Evolutionary conservation across 345 rosid species (phyloP).

Genomic region (Garcia nutans): DNA sequence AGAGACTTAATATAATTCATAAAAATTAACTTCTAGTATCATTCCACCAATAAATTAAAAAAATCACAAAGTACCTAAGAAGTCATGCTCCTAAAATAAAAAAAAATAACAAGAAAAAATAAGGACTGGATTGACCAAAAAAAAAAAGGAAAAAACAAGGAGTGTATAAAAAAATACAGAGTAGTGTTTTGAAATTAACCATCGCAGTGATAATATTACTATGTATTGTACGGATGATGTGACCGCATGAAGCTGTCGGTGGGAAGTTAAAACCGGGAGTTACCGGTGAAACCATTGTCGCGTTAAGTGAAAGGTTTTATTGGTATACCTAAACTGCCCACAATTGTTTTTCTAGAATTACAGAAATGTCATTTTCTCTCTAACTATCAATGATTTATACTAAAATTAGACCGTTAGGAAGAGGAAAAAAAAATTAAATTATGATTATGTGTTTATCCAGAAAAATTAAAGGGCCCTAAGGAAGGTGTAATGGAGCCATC

Average conservation of each 20-base stretch:
- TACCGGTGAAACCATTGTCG: slow-evolving; percentile 28
- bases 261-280: slow-evolving; percentile 23
- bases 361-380: slow-evolving; percentile 4
- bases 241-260: slow-evolving; percentile 40
- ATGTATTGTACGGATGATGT: background rate
- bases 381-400: background rate
- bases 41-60: too few relatives aligned
- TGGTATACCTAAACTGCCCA: slow-evolving; percentile 35
- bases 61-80: too few relatives aligned
- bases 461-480: background rate
- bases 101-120: too few relatives aligned
- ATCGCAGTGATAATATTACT: too few relatives aligned
- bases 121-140: too few relatives aligned
- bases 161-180: too few relatives aligned
- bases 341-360: slow-evolving; percentile 3
- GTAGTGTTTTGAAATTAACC: background rate
- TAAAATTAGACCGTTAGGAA: background rate
- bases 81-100: too few relatives aligned
- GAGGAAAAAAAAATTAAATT: background rate
- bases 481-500: slow-evolving; percentile 14
- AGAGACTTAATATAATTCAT: too few relatives aligned
- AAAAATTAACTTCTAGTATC: too few relatives aligned
- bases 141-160: too few relatives aligned
- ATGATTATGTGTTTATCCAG: background rate
- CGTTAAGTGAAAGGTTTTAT: slow-evolving; percentile 16